Conservation (phyloP, 2,329 filamentous ascomycete species). For the Fusarium sp. region DNA sequence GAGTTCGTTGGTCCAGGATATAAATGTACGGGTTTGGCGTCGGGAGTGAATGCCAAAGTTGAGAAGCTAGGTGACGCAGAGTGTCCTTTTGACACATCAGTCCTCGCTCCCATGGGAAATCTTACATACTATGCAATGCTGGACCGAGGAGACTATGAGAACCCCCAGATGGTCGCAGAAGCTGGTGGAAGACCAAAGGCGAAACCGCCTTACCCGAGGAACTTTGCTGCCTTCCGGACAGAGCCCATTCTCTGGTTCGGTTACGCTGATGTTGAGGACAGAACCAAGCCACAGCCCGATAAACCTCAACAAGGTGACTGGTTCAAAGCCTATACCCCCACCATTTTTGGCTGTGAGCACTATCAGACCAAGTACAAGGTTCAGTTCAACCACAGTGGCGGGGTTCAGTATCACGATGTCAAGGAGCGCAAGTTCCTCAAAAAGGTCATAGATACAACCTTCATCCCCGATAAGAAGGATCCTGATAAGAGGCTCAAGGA, state of each 20-base stretch:
- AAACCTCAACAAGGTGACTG: slow-evolving; percentile 18
- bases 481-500: slow-evolving; percentile 31
- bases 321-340: slow-evolving; percentile 39
- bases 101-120: slow-evolving; percentile 33
- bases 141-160: slow-evolving; percentile 33
- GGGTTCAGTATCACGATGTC: slow-evolving; percentile 30
- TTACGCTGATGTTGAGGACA: slow-evolving; percentile 36
- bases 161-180: slow-evolving; percentile 14
- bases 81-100: slow-evolving; percentile 35
- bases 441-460: slow-evolving; percentile 36
- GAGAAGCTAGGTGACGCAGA: slow-evolving; percentile 25
- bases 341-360: slow-evolving; percentile 41
- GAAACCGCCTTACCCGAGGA: slow-evolving; percentile 30
- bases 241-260: slow-evolving; percentile 42
- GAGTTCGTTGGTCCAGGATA: slow-evolving; percentile 39
- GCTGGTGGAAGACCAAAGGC: slow-evolving; percentile 20
- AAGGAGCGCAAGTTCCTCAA: slow-evolving; percentile 22
- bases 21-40: slow-evolving; percentile 29
- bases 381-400: slow-evolving; percentile 36
- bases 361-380: slow-evolving; percentile 37
- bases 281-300: slow-evolving; percentile 20
- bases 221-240: slow-evolving; percentile 35
- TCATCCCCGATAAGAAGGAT: slow-evolving; percentile 12
- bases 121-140: slow-evolving; percentile 34
- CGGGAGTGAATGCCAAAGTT: slow-evolving; percentile 12